These are phyloP conservation scores for Ascocoryne sarcoides DNA, from an alignment of 2,329 filamentous ascomycete species.

Conservation along the genomic window DNA sequence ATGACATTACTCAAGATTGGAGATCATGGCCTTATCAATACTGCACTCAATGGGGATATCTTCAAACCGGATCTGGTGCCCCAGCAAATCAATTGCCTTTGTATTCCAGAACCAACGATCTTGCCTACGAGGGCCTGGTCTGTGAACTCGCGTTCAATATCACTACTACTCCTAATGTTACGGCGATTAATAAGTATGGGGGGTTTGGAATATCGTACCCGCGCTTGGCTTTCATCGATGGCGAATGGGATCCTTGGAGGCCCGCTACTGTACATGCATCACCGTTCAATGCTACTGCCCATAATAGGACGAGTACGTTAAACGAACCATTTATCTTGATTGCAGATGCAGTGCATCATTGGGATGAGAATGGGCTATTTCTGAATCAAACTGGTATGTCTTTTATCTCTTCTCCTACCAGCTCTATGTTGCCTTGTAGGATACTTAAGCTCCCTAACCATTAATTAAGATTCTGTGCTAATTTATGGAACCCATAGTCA, in stretches of 20 bases:
- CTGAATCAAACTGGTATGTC: slow-evolving; percentile 47
- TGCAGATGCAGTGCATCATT: slow-evolving; percentile 66
- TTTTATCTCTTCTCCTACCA: too few relatives aligned
- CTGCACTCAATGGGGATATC: slow-evolving; percentile 61
- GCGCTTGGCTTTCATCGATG: slow-evolving; percentile 69
- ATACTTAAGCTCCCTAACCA: too few relatives aligned
- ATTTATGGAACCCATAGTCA: too few relatives aligned
- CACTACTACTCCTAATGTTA: slow-evolving; percentile 50
- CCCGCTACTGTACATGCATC: slow-evolving; percentile 63
- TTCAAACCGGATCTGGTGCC: slow-evolving; percentile 63
- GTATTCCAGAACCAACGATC: slow-evolving; percentile 59
- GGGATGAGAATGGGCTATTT: slow-evolving; percentile 65
- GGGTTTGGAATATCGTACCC: slow-evolving; percentile 62
- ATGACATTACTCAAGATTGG: slow-evolving; percentile 35
- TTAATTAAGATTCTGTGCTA: too few relatives aligned
- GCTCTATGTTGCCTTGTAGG: too few relatives aligned
- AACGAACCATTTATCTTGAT: slow-evolving; percentile 69
- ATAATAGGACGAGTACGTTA: slow-evolving; percentile 47
- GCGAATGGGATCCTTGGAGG: slow-evolving; percentile 73
- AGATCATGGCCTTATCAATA: slow-evolving; percentile 45
- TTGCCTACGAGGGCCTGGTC: slow-evolving; percentile 52
- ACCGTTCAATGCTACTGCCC: slow-evolving; percentile 34
- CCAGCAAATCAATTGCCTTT: slow-evolving; percentile 57
- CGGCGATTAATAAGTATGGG: slow-evolving; percentile 67
- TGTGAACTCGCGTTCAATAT: slow-evolving; percentile 66